Base-by-base conservation (phyloP, 2,329 filamentous ascomycete genomes). In the Polychaeton citri region DNA sequence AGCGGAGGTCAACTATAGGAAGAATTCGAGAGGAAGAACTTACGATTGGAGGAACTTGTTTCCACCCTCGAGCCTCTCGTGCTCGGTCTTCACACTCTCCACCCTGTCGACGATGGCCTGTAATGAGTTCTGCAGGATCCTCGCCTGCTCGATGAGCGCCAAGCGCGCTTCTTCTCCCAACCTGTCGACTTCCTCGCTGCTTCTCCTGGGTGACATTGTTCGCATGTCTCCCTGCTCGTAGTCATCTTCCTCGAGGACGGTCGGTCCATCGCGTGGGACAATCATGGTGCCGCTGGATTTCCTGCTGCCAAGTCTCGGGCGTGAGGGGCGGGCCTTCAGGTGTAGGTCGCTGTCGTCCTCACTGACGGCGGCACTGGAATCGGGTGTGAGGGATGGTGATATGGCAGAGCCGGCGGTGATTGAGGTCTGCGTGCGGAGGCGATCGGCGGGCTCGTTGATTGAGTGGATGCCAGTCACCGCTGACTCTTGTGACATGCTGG, bases 51-150 rank as follows among this genome's bases (percentile, higher is more conserved):
- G 64, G 54, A 96, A 95, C 53, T 86, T 88, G 69, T 98, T 98
- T 59, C 95, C 87, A 59, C 74, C 90, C 60, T 96, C 87, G 37
- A 98, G 76, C 62, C 94, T 95, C 63, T 95, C 85, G 55, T 98
- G 87, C 55, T 96, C 88, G 49, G 82, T 80, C 59, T 86, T 84
- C 44, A 96, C 87, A 19, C 84, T 83, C 55, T 98, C 90, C 57
- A 96, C 92, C 35, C 86, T 81, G 60, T 94, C 84, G 46, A 94
- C 85, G 30, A 96, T 81, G 43, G 81, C 83, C 42, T 92, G 70
- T 21, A 98, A 74, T 19, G 85, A 93, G 36, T 86, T 83, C 61
- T 98, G 90, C 19, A 96, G 68, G 32, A 76, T 74, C 59, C 85
- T 84, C 40, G 88, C 87, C 63, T 95, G 86, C 71, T 74, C 71